Evolutionary conservation across 305 asterid species (phyloP).

Genomic region (Fraxinus dipetala): DNA sequence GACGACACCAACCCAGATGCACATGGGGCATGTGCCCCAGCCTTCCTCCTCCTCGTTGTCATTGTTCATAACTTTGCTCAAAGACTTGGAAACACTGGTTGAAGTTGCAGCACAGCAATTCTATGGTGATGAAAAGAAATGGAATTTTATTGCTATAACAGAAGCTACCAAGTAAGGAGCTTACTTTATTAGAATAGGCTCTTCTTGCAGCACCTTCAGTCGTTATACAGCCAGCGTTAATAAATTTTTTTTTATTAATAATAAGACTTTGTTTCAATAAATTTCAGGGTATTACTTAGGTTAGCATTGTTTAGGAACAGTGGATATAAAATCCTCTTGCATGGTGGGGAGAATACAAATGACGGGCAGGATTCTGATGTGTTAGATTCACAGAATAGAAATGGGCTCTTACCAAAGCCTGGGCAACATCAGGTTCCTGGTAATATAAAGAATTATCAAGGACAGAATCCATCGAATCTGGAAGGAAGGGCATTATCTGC

Average conservation of each 20-base stretch:
- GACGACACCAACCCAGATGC: conserved; percentile 43
- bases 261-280: conserved; percentile 18
- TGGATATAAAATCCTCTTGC: conserved; percentile 92
- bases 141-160: conserved; percentile 74
- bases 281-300: conserved; percentile 73
- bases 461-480: conserved; percentile 47
- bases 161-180: conserved; percentile 70
- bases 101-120: conserved; percentile 84
- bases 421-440: conserved; percentile 38
- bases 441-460: conserved; percentile 35
- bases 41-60: conserved; percentile 67
- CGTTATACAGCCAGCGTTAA: conserved; percentile 2
- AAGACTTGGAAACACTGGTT: conserved; percentile 90
- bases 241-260: conserved; percentile 2
- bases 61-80: conserved; percentile 74
- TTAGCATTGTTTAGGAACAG: conserved; percentile 52
- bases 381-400: conserved; percentile 29
- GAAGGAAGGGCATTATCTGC: conserved; percentile 94
- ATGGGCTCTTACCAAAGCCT: conserved; percentile 29
- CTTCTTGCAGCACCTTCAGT: background rate
- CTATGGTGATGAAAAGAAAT: conserved; percentile 78
- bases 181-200: conserved; percentile 5
- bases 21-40: conserved; percentile 33
- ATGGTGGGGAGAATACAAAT: conserved; percentile 73
- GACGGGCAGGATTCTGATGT: conserved; percentile 33